Conservation (phyloP, 306 rosid genomes). For the Quercus cerris region DNA sequence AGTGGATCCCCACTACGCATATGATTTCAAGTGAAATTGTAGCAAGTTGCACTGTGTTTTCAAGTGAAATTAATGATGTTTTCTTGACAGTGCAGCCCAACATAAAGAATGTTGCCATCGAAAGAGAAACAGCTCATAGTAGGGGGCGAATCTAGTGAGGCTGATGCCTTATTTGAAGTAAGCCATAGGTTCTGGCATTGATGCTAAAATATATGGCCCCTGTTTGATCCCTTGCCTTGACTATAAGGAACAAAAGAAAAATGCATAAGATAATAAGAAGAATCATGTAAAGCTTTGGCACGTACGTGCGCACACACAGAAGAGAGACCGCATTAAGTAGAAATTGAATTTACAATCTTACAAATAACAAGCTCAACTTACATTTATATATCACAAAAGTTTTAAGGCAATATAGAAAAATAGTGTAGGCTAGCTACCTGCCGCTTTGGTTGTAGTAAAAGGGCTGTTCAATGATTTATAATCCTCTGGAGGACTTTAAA, state of each 20-base stretch:
- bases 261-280: neutral
- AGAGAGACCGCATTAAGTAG: constrained; percentile 1
- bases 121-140: too few species aligned
- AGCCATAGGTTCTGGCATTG: neutral
- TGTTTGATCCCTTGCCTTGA: too few species aligned
- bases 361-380: constrained; percentile 23
- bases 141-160: too few species aligned
- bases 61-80: too few species aligned
- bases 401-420: constrained; percentile 12
- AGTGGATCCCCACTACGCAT: too few species aligned
- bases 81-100: too few species aligned
- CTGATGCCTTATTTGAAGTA: too few species aligned
- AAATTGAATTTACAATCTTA: neutral
- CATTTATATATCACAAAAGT: constrained; percentile 4
- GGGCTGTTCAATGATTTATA: constrained; percentile 53
- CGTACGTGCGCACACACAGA: too few species aligned
- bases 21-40: too few species aligned
- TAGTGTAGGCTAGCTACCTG: constrained; percentile 17
- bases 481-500: constrained; percentile 80
- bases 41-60: too few species aligned
- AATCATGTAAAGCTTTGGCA: neutral
- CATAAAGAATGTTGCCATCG: too few species aligned
- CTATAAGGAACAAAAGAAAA: too few species aligned
- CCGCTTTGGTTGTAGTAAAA: constrained; percentile 17
- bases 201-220: neutral